A percentile compares a stretch with the other conserved stretches of the same genome.
These are phyloP conservation scores for Suillus placidus DNA, from an alignment of 768 basidiomycete species.

Conservation along the genomic window DNA sequence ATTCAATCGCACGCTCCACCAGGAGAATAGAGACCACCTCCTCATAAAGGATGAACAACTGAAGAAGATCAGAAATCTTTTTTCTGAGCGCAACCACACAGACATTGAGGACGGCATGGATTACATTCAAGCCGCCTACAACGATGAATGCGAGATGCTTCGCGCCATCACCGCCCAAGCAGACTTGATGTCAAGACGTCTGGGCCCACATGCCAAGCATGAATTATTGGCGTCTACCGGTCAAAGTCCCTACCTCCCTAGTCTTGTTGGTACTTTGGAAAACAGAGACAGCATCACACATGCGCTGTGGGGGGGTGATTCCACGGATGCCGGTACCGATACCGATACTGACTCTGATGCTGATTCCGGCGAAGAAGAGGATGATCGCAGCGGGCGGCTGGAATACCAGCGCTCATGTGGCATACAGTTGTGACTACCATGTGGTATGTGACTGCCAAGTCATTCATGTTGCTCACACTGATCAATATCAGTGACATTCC, in stretches of 20 bases:
- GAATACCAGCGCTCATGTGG: neutral
- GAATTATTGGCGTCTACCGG: neutral
- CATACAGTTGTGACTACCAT: neutral
- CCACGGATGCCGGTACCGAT: neutral
- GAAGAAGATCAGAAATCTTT: neutral
- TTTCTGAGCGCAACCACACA: neutral
- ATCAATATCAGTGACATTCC: neutral
- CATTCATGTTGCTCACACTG: neutral
- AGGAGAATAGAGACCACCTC: neutral
- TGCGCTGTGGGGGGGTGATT: neutral
- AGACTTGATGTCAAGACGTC: neutral
- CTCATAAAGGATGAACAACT: neutral
- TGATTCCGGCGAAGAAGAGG: neutral
- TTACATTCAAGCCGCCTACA: neutral
- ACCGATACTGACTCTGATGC: neutral
- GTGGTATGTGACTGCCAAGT: neutral
- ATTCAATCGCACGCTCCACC: neutral
- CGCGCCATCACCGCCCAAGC: neutral
- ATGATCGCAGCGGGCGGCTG: accelerated
- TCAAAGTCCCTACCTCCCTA: neutral
- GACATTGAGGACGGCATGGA: neutral
- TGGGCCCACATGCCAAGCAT: neutral
- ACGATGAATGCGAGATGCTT: neutral
- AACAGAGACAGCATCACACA: neutral
- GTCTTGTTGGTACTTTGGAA: neutral